Percentiles rank a stretch among this genome's conserved stretches.
These are phyloP conservation scores for Talaromyces sp. DNA, from an alignment of 2,329 filamentous ascomycete species.

Conservation along the genomic window DNA sequence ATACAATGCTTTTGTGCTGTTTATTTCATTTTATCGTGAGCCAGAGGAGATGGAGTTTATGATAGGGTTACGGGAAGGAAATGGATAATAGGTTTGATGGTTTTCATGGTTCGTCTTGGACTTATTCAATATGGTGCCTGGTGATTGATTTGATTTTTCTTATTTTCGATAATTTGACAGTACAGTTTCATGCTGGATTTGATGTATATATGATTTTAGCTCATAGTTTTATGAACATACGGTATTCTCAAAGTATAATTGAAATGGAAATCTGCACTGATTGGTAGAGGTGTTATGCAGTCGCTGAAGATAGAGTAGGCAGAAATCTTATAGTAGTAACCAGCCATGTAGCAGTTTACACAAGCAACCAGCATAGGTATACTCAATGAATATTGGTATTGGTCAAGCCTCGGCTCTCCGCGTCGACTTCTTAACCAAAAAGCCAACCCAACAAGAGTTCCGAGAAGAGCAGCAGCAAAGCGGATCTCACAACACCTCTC, in stretches of 20 bases:
- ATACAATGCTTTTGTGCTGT: neutral
- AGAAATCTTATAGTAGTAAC: too few species aligned
- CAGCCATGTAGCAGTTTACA: too few species aligned
- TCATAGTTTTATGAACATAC: neutral
- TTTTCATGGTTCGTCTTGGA: neutral
- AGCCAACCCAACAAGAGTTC: neutral
- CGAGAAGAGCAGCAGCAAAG: neutral
- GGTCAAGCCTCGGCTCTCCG: neutral
- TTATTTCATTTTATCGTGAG: neutral
- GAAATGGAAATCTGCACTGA: neutral
- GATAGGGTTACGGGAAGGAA: neutral
- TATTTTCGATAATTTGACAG: neutral
- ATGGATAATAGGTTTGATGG: neutral
- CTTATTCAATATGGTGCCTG: neutral
- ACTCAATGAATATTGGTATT: too few species aligned
- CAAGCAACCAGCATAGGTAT: too few species aligned
- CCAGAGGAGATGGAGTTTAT: neutral
- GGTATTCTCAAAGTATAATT: neutral
- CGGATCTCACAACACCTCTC: neutral
- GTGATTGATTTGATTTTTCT: neutral
- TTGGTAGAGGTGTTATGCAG: too few species aligned
- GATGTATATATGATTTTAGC: conserved; percentile 3
- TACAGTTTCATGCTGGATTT: neutral
- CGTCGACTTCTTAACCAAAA: neutral
- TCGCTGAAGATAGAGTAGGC: too few species aligned